Evolutionary conservation across 2,329 filamentous ascomycete genomes (phyloP).

Genomic region (Ophiostoma ips): DNA sequence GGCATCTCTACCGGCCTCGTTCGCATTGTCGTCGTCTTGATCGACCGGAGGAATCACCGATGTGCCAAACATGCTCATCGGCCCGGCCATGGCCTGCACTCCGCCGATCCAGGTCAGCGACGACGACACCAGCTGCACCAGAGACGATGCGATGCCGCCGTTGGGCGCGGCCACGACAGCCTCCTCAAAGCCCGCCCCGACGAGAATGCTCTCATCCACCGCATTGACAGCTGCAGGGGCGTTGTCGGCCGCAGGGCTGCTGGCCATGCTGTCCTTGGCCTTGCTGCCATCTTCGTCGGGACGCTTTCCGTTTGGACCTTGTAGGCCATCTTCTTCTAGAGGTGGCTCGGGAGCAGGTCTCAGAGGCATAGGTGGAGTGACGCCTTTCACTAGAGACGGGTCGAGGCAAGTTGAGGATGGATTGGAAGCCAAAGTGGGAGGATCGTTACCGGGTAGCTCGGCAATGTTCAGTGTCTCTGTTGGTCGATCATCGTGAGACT

Average conservation of each 20-base stretch:
- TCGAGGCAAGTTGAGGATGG: no score
- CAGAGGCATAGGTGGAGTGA: background rate
- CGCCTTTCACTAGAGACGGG: no score
- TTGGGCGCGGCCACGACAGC: background rate
- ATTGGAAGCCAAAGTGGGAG: no score
- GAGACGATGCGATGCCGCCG: background rate
- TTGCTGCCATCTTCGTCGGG: no score
- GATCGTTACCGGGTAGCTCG: no score
- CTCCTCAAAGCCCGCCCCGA: background rate
- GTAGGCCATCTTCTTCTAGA: background rate
- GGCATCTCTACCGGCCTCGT: no score
- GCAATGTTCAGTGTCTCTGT: no score
- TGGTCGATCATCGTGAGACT: background rate
- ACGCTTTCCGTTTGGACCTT: no score
- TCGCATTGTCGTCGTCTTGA: background rate
- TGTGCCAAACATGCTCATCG: background rate
- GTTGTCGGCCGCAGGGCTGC: background rate
- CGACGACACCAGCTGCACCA: background rate
- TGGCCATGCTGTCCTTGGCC: background rate
- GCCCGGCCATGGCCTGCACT: background rate
- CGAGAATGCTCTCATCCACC: background rate
- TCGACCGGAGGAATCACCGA: background rate
- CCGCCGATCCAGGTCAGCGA: background rate
- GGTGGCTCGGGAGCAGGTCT: background rate
- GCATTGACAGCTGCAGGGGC: background rate